These are phyloP conservation scores for Glycyrrhiza uralensis DNA, from an alignment of 306 rosid species.

Conservation along the genomic window DNA sequence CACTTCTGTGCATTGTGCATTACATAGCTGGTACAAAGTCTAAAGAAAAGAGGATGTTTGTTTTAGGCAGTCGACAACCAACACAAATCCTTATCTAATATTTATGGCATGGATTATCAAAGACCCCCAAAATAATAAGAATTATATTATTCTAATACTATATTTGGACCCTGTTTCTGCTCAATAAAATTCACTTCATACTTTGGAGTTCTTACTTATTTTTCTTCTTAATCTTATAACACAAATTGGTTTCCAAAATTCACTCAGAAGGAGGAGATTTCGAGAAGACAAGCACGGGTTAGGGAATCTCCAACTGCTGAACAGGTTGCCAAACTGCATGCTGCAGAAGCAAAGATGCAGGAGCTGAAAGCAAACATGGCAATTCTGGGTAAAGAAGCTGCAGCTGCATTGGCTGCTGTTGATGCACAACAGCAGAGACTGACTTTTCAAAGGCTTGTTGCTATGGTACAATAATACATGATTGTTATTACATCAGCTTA, in stretches of 20 bases:
- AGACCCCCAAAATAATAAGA: background rate
- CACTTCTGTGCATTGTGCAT: too few relatives aligned
- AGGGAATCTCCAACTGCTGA: constrained; percentile 76
- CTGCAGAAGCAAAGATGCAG: constrained; percentile 85
- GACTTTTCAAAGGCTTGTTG: constrained; percentile 96
- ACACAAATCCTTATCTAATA: background rate
- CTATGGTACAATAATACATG: constrained; percentile 63
- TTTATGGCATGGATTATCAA: background rate
- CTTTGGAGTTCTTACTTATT: background rate
- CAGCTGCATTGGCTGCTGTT: constrained; percentile 92
- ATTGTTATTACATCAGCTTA: constrained; percentile 7
- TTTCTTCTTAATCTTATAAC: constrained; percentile 20
- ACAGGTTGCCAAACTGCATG: constrained; percentile 85
- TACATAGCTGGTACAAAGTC: background rate
- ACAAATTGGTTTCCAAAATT: constrained; percentile 34
- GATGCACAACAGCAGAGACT: constrained; percentile 94
- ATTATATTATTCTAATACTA: background rate
- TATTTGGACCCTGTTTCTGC: background rate
- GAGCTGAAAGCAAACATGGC: constrained; percentile 92
- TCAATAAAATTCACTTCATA: background rate
- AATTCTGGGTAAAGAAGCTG: constrained; percentile 90
- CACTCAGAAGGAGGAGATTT: constrained; percentile 67
- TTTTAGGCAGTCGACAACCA: background rate
- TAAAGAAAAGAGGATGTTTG: background rate
- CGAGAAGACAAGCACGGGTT: constrained; percentile 75